Evolutionary conservation across 192 early-diverging fungal genomes (phyloP).

Genomic region (Radiomyces spectabilis): DNA sequence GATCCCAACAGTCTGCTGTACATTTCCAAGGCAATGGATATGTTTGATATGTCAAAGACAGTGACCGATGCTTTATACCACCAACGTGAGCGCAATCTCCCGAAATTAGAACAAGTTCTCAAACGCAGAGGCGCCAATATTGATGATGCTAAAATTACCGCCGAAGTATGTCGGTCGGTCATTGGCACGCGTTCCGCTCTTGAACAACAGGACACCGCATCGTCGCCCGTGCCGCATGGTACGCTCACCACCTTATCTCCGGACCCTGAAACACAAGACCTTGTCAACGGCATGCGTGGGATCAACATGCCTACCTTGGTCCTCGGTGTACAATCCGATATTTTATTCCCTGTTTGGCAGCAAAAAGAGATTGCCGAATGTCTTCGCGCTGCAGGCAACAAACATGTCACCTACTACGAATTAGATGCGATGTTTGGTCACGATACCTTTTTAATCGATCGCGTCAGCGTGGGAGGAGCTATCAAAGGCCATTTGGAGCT

Average conservation of each 20-base stretch:
- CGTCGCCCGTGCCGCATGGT: slow-evolving; percentile 1
- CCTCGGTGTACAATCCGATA: slow-evolving; percentile 90
- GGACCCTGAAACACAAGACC: slow-evolving; percentile 44
- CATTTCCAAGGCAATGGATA: slow-evolving; percentile 96
- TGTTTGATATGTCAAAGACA: slow-evolving; percentile 88
- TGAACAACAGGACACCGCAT: not conserved
- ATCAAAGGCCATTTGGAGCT: slow-evolving; percentile 85
- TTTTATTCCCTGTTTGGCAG: slow-evolving; percentile 92
- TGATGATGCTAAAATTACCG: not conserved
- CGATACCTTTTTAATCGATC: slow-evolving; percentile 93
- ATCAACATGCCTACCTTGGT: slow-evolving; percentile 80
- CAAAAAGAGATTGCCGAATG: slow-evolving; percentile 94
- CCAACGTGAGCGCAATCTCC: slow-evolving; percentile 33
- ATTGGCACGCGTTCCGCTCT: slow-evolving; percentile 14
- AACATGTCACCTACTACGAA: slow-evolving; percentile 91
- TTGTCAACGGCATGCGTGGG: slow-evolving; percentile 64
- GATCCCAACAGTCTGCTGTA: slow-evolving; percentile 92
- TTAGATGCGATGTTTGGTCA: slow-evolving; percentile 96
- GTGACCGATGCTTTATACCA: slow-evolving; percentile 27
- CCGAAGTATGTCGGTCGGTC: slow-evolving; percentile 7
- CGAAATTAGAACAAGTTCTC: slow-evolving; percentile 9
- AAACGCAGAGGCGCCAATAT: not conserved
- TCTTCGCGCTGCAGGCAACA: slow-evolving; percentile 78
- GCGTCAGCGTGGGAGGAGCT: slow-evolving; percentile 84
- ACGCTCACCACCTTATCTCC: slow-evolving; percentile 18